phyloP scores from a whole-genome alignment of 2,329 filamentous ascomycete species.

The Bipolaris victoriae region DNA sequence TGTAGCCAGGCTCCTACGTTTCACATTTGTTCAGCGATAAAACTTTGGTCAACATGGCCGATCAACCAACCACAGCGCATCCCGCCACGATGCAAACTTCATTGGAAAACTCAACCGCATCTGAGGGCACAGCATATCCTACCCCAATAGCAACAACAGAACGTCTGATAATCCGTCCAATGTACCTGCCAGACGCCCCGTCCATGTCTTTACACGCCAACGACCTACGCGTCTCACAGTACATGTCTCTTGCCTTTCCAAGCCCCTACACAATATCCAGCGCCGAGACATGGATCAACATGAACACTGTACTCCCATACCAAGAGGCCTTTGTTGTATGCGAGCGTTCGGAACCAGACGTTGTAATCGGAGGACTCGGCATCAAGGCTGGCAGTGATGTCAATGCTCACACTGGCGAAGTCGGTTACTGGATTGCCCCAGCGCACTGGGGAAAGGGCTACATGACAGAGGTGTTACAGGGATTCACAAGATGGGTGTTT shows the following conservation, averaged over 20 bases:
- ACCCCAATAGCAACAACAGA: constrained; percentile 37
- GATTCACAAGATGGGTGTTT: constrained; percentile 47
- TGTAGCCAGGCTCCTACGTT: not conserved
- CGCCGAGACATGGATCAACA: constrained; percentile 46
- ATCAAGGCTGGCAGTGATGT: constrained; percentile 46
- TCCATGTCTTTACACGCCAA: constrained; percentile 34
- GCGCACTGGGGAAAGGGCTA: constrained; percentile 45
- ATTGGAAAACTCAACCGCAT: not conserved
- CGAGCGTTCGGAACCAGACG: constrained; percentile 14
- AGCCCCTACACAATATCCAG: constrained; percentile 47
- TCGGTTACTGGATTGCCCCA: constrained; percentile 54
- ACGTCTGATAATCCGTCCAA: constrained; percentile 38
- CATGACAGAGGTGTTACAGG: constrained; percentile 41
- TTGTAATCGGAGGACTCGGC: constrained; percentile 48
- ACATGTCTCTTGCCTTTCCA: constrained; percentile 49
- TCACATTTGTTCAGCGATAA: not conserved
- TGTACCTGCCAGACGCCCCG: constrained; percentile 41
- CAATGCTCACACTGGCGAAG: constrained; percentile 46
- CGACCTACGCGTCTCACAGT: constrained; percentile 41
- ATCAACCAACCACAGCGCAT: constrained; percentile 22
- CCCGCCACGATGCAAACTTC: constrained; percentile 21
- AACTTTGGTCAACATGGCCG: constrained; percentile 20
- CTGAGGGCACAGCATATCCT: constrained; percentile 25
- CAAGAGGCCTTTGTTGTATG: constrained; percentile 30
- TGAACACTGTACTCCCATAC: constrained; percentile 24